Evolutionary conservation across 2,329 filamentous ascomycete species (phyloP), one percentile per base, ranked within the genome.

Genomic region (Hymenotorrendiella dingleyae): DNA sequence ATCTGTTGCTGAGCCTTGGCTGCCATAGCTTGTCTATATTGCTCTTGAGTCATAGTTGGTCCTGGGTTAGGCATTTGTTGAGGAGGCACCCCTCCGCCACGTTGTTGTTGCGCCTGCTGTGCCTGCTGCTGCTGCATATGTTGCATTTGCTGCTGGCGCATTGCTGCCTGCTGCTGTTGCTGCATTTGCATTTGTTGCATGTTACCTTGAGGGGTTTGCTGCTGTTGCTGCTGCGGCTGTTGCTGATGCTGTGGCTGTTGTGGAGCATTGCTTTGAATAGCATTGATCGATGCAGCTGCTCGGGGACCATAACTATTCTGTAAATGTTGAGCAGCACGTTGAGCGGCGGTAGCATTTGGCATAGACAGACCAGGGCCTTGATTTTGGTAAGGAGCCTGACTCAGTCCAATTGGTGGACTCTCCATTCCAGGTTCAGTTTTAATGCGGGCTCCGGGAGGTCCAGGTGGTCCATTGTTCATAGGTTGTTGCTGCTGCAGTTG

Each of bases 201-300:
- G 30, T 34, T 34, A n/a, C n/a, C n/a, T n/a, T 50, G 54, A 55
- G 38, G 60, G 56, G 12, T 43, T 37, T 36, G 37, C 29, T 43
- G 35, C 14, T 42, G 27, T 27, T 30, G 36, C 22, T 36, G 45
- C 39, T 45, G 50, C 36, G 40, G 46, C n/a, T 40, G 37, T 21
- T 48, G 47, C 21, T 40, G 43, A 43, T 61, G 48, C 45, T 56
- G 60, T 46, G 56, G 52, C 38, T 48, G 54, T 20, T 44, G 52
- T 27, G 43, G 54, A 23, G 49, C 50, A 33, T 53, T 53, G 37
- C 61, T 55, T 35, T 60, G 76, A 40, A 84, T 73, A 34, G 80
- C 78, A 45, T 73, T 78, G 55, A 86, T 82, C 6, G 80, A 83
- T 12, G 76, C 78, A 23, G 74, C 74, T n/a, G 81, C 82, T 42